Evolutionary conservation across 495 filamentous ascomycete genomes (phyloP).

Genomic region (Margaritispora aquatica): DNA sequence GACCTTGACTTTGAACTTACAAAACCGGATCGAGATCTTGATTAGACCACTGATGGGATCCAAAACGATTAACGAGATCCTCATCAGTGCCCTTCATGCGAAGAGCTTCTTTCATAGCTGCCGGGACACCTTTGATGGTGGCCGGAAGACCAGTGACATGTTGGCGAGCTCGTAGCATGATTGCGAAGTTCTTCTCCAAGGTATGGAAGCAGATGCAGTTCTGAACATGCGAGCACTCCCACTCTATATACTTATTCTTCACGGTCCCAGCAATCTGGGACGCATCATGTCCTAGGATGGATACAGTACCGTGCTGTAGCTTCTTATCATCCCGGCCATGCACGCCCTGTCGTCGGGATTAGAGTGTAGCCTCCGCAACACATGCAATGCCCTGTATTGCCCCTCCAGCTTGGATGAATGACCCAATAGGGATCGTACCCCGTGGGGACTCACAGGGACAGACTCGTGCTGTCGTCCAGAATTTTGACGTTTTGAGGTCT

Average conservation of each 20-base stretch:
- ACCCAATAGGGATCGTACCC: not conserved
- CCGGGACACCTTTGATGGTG: not conserved
- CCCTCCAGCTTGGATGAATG: not conserved
- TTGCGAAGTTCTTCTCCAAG: not conserved
- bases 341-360: not conserved
- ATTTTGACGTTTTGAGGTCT: not conserved
- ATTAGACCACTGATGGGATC: constrained; percentile 2
- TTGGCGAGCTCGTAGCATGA: not conserved
- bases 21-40: constrained; percentile 7
- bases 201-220: not conserved
- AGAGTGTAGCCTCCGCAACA: not conserved
- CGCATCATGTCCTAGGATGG: too few species aligned
- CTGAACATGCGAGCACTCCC: not conserved
- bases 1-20: not conserved
- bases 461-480: not conserved
- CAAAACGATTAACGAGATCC: not conserved
- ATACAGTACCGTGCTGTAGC: not conserved
- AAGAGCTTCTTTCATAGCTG: not conserved
- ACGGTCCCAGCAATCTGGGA: not conserved
- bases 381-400: not conserved
- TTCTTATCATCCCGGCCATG: not conserved
- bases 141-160: not conserved
- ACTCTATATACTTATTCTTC: not conserved
- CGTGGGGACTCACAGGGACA: not conserved
- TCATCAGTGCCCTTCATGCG: constrained; percentile 8